These are phyloP conservation scores for Aulographum hederae DNA, from an alignment of 2,329 filamentous ascomycete species.

Conservation along the genomic window DNA sequence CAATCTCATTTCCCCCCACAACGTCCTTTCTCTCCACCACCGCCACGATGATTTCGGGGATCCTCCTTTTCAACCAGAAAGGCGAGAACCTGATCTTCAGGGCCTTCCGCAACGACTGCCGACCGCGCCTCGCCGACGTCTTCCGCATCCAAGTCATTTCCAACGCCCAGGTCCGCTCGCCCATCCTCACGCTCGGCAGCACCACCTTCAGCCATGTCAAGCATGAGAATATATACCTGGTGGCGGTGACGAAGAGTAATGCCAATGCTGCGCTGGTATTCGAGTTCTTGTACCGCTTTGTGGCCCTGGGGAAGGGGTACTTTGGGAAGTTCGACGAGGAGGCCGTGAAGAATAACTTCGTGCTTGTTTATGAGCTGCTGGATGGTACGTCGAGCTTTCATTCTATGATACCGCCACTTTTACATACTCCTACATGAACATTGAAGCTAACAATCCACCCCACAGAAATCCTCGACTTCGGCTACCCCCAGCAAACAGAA, in stretches of 20 bases:
- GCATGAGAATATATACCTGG: constrained; percentile 96
- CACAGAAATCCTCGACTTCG: constrained; percentile 92
- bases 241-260: constrained; percentile 96
- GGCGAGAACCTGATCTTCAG: constrained; percentile 99
- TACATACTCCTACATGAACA: not conserved
- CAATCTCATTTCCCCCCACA: not conserved
- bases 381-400: constrained; percentile 49
- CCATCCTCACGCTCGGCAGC: constrained; percentile 89
- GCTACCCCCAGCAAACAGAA: constrained; percentile 97
- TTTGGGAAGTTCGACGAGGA: constrained; percentile 99
- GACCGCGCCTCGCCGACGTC: constrained; percentile 90
- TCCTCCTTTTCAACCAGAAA: constrained; percentile 98
- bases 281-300: constrained; percentile 88
- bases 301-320: constrained; percentile 80
- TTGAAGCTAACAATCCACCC: not conserved
- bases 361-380: constrained; percentile 89
- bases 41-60: constrained; percentile 75
- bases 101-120: constrained; percentile 95
- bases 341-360: constrained; percentile 99
- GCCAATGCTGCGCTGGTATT: constrained; percentile 96
- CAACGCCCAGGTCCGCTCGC: constrained; percentile 91
- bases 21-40: not conserved
- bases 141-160: constrained; percentile 99
- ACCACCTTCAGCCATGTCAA: constrained; percentile 99
- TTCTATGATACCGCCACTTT: not conserved